Evolutionary conservation across 2,329 filamentous ascomycete species (phyloP), one percentile per base, ranked within the genome.

Genomic region (Trichoderma lentiforme): DNA sequence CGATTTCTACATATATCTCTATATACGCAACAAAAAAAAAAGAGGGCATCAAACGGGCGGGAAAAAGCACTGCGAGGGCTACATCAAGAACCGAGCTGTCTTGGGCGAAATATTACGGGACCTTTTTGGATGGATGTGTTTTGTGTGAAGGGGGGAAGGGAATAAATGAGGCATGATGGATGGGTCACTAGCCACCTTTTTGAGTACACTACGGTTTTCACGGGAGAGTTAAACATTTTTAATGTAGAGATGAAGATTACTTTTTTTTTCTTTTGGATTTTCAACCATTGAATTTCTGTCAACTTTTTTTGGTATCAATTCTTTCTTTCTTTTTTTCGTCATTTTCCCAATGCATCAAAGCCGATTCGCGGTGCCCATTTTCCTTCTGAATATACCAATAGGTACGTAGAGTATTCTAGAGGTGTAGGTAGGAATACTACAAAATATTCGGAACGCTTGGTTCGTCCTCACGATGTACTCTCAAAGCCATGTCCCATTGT

Each of bases 161-260:
- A 68, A 32, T 26, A 60, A 68, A 60, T 26, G 32, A 63, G 21
- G 34, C 58, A 36, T 67, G 62, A 67, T 34, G 39, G 62, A 66
- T 26, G 30, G 56, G 36, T 36, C 28, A 65, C 30, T 39, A 34
- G 57, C 39, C 51, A 43, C 32, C 53, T 24, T 34, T 58, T 60
- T 32, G 57, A 60, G 30, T 60, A 34, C 57, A 21, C 53, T 30
- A 24, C 28, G 24, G 57, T 62, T 70, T n/a, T n/a, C 62, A 28
- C 51, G 57, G 57, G 36, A 18, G 51, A 53, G 57, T 32, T 51
- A 32, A 32, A 21, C 32, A 39, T n/a, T 28, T 62, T 53, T 70
- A 70, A 70, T 66, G 53, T 66, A 61, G 62, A 65, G 57, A 71
- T 30, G 68, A 56, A 43, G 39, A 51, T 56, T 43, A 26, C 39